Conservation (phyloP, 306 rosid species). For the Fagus sylvatica region DNA sequence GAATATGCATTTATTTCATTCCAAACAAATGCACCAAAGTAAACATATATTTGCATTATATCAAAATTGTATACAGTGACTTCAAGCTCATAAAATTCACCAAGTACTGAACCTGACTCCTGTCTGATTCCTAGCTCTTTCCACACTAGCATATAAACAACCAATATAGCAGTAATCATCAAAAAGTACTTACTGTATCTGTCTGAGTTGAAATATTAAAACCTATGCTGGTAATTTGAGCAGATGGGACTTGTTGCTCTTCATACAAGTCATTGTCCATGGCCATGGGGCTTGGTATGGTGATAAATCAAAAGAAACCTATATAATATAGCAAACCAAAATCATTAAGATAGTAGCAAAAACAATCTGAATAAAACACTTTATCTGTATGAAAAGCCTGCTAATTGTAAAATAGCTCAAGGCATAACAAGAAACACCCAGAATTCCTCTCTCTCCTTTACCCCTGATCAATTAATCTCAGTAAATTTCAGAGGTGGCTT, state of each 20-base stretch:
- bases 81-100: too few relatives aligned
- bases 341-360: constrained; percentile 7
- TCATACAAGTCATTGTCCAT: too few relatives aligned
- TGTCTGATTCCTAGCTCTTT: background rate
- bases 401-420: background rate
- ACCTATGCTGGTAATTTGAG: constrained; percentile 41
- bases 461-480: background rate
- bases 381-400: background rate
- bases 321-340: constrained; percentile 19
- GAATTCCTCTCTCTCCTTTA: constrained; percentile 4
- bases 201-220: constrained; percentile 40
- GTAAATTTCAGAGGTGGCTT: background rate
- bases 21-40: too few relatives aligned
- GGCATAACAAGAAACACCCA: background rate
- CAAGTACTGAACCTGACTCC: background rate
- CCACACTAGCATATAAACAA: too few relatives aligned
- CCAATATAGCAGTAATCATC: too few relatives aligned
- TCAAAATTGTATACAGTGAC: too few relatives aligned
- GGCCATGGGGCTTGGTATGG: too few relatives aligned
- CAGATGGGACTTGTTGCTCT: constrained; percentile 39
- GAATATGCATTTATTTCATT: too few relatives aligned
- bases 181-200: constrained; percentile 51
- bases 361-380: background rate
- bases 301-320: constrained; percentile 21
- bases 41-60: too few relatives aligned